These are phyloP conservation scores for Cardiospermum halicacabum DNA, from an alignment of 345 rosid genomes.

Conservation along the genomic window DNA sequence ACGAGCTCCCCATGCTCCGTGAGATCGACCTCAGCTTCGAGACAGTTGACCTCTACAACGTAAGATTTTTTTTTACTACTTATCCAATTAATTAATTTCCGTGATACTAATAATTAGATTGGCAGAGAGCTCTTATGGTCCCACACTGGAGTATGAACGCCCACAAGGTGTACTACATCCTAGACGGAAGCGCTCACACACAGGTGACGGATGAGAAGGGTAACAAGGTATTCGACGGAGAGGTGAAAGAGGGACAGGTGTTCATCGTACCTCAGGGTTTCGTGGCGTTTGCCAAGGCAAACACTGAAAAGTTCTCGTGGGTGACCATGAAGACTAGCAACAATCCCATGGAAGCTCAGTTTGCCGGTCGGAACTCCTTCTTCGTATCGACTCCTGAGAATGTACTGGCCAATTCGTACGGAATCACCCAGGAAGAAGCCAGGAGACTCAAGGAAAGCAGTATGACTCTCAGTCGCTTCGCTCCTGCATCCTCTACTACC, in stretches of 20 bases:
- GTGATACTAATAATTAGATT: too few relatives aligned
- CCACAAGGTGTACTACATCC: constrained; percentile 50
- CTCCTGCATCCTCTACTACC: neutral
- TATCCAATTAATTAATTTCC: too few relatives aligned
- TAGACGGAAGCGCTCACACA: constrained; percentile 44
- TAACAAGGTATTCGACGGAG: constrained; percentile 40
- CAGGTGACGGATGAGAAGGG: constrained; percentile 67
- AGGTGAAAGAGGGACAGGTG: constrained; percentile 48
- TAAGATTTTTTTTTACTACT: too few relatives aligned
- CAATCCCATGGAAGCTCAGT: constrained; percentile 35
- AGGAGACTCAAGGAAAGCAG: constrained; percentile 43
- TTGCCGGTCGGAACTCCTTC: constrained; percentile 49
- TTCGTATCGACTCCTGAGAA: constrained; percentile 48
- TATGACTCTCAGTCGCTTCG: constrained; percentile 33
- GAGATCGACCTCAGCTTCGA: constrained; percentile 54
- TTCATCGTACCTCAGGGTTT: constrained; percentile 63
- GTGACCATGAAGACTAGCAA: constrained; percentile 62
- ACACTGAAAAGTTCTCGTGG: constrained; percentile 55
- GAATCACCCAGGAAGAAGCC: constrained; percentile 51
- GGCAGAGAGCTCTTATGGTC: constrained; percentile 51
- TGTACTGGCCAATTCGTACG: constrained; percentile 47
- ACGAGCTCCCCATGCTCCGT: constrained; percentile 56
- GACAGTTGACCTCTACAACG: constrained; percentile 38
- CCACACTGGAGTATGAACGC: constrained; percentile 72
- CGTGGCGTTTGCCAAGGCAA: constrained; percentile 44